phyloP scores from a whole-genome alignment of 148 eudicot genomes.

The Fallopia convolvulus region DNA sequence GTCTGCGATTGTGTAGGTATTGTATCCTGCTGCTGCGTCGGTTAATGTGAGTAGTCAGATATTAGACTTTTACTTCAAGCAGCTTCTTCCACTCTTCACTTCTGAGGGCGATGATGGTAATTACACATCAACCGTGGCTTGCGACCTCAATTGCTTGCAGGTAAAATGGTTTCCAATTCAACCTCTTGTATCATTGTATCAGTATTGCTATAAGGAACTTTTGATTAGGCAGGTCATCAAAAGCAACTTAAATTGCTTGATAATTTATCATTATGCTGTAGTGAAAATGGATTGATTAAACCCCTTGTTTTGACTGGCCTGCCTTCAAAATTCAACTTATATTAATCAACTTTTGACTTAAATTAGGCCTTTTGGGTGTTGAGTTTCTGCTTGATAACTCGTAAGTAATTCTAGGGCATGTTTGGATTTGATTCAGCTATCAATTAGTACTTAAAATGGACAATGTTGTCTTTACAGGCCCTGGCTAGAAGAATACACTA shows the following conservation, averaged over 20 bases:
- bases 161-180: slow-evolving; percentile 16
- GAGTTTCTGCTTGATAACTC: too few relatives aligned
- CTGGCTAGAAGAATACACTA: slow-evolving; percentile 82
- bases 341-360: not conserved
- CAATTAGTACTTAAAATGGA: not conserved
- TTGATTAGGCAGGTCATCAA: not conserved
- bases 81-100: slow-evolving; percentile 49
- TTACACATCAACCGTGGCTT: slow-evolving; percentile 46
- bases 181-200: too few relatives aligned
- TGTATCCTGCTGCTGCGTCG: slow-evolving; percentile 51
- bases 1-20: slow-evolving; percentile 19
- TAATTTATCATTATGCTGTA: not conserved
- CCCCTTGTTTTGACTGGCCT: too few relatives aligned
- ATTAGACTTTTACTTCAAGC: slow-evolving; percentile 57
- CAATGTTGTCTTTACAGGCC: slow-evolving; percentile 37
- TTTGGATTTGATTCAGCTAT: too few relatives aligned
- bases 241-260: not conserved
- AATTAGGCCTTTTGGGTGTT: not conserved
- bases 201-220: too few relatives aligned
- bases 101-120: slow-evolving; percentile 71
- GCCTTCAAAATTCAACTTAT: not conserved
- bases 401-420: too few relatives aligned
- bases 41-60: slow-evolving; percentile 60
- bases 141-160: slow-evolving; percentile 82
- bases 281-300: not conserved